Percentiles rank a stretch among this genome's conserved stretches.
Evolutionary conservation across 164 flowering plant species (phyloP).

Genomic region (Piper betle): DNA sequence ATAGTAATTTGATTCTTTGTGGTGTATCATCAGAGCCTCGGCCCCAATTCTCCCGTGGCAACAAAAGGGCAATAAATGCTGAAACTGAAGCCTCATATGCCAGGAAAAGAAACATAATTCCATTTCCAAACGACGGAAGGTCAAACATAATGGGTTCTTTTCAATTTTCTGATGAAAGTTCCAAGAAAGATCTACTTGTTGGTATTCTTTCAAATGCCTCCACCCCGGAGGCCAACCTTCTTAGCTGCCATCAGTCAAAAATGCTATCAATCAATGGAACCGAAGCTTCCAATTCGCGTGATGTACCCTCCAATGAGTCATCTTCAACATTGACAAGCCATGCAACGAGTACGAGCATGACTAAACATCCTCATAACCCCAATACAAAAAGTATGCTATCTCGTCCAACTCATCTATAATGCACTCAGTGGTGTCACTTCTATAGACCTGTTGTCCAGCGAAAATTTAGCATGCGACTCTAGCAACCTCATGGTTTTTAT

Average conservation of each 20-base stretch:
- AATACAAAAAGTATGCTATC: too few relatives aligned
- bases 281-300: neutral
- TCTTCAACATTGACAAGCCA: neutral
- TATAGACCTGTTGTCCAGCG: too few relatives aligned
- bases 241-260: constrained; percentile 11
- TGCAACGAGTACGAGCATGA: neutral
- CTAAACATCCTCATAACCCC: neutral
- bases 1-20: constrained; percentile 33
- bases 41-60: constrained; percentile 3
- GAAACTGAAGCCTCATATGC: constrained; percentile 45
- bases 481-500: too few relatives aligned
- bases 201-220: constrained; percentile 65
- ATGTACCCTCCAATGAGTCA: neutral
- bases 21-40: constrained; percentile 21
- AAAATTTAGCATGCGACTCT: too few relatives aligned
- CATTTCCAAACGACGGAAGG: constrained; percentile 46
- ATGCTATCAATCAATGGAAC: neutral
- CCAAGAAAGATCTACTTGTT: constrained; percentile 74
- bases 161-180: constrained; percentile 36
- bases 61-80: constrained; percentile 21
- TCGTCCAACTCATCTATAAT: too few relatives aligned
- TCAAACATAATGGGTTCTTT: constrained; percentile 47
- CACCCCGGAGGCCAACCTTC: constrained; percentile 84
- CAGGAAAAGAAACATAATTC: constrained; percentile 57
- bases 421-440: too few relatives aligned